Conservation (phyloP, 1,139 yeast species). For the Kluyveromyces marxianus region DNA sequence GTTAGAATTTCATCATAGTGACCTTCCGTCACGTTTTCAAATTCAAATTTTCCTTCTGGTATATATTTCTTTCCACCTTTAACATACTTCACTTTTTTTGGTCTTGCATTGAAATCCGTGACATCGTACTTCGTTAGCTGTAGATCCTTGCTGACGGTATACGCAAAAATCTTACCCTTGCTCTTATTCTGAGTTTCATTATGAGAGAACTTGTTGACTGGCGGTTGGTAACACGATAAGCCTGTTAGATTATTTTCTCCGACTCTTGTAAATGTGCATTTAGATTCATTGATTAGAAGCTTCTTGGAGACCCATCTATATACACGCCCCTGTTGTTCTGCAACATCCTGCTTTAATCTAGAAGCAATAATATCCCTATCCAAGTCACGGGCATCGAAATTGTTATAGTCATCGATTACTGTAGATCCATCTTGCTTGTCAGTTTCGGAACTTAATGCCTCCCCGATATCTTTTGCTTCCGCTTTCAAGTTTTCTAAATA, state of each 20-base stretch:
- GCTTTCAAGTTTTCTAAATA: constrained; percentile 71
- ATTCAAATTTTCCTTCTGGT: constrained; percentile 35
- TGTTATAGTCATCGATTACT: constrained; percentile 39
- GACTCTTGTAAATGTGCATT: constrained; percentile 43
- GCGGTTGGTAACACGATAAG: constrained; percentile 30
- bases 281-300: constrained; percentile 40
- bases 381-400: constrained; percentile 86
- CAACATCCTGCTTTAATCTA: constrained; percentile 80
- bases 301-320: constrained; percentile 59
- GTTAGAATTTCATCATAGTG: constrained; percentile 72
- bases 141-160: constrained; percentile 78
- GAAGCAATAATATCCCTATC: constrained; percentile 80
- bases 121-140: constrained; percentile 75
- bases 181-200: constrained; percentile 18
- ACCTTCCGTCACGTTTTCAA: constrained; percentile 40
- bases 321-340: constrained; percentile 77
- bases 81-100: constrained; percentile 54
- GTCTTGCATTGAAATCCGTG: constrained; percentile 41
- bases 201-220: constrained; percentile 25
- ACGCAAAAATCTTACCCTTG: constrained; percentile 42
- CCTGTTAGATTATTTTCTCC: constrained; percentile 52
- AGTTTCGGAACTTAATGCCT: constrained; percentile 7
- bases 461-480: constrained; percentile 40
- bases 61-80: constrained; percentile 55
- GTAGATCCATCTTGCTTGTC: constrained; percentile 9